Evolutionary conservation across 2,329 filamentous ascomycete genomes (phyloP).

Genomic region (Ambrosiella beaveri): DNA sequence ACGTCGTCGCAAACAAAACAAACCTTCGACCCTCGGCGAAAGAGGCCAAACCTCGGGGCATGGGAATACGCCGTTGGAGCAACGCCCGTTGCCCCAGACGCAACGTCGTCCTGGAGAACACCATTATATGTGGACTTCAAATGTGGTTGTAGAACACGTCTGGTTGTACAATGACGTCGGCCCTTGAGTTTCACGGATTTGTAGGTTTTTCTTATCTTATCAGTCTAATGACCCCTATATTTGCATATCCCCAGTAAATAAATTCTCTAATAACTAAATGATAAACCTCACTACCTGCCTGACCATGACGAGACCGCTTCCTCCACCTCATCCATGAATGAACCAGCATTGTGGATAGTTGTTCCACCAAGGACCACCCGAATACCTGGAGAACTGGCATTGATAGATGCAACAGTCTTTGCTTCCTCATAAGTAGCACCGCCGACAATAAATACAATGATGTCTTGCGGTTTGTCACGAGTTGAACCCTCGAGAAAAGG

Average conservation of each 20-base stretch:
- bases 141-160: not conserved
- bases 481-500: constrained; percentile 87
- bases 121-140: not conserved
- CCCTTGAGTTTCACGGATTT: not conserved
- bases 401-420: constrained; percentile 87
- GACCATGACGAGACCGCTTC: constrained; percentile 80
- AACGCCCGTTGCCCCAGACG: not conserved
- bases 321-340: constrained; percentile 81
- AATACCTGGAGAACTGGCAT: constrained; percentile 75
- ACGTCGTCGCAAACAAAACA: not conserved
- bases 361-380: constrained; percentile 83
- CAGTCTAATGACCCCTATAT: constrained; percentile 5
- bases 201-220: constrained; percentile 13
- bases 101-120: not conserved
- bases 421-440: constrained; percentile 94
- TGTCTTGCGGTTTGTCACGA: constrained; percentile 88
- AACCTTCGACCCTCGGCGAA: constrained; percentile 1
- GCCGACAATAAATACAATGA: constrained; percentile 86
- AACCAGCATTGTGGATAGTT: constrained; percentile 68
- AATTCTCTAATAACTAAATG: not conserved
- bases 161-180: not conserved
- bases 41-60: constrained; percentile 4
- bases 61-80: not conserved
- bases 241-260: constrained; percentile 4
- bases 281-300: not conserved